Evolutionary conservation across 768 basidiomycete species (phyloP).

Genomic region (Hypholoma sublateritium): DNA sequence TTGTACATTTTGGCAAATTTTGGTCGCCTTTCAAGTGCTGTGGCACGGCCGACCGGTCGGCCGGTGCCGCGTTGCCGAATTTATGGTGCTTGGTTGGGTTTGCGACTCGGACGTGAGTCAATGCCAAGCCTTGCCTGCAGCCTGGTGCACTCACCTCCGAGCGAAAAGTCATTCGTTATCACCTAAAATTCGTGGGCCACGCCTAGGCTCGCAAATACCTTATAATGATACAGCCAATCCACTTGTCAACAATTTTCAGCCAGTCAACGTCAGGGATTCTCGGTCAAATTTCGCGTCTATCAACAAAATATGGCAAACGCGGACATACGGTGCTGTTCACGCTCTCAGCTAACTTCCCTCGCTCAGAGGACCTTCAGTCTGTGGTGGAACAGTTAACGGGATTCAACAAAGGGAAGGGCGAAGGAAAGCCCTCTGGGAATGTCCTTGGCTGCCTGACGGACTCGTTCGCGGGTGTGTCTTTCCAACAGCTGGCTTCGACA

Average conservation of each 20-base stretch:
- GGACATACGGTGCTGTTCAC: slow-evolving; percentile 48
- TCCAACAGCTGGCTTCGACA: slow-evolving; percentile 1
- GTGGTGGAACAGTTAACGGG: slow-evolving; percentile 39
- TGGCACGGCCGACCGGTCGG: too few species aligned
- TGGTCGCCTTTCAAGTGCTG: too few species aligned
- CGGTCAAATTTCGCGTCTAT: slow-evolving; percentile 30
- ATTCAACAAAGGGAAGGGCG: slow-evolving; percentile 19
- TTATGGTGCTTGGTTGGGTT: not conserved
- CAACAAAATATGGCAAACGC: slow-evolving; percentile 24
- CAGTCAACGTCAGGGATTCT: slow-evolving; percentile 35
- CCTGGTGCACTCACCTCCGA: not conserved
- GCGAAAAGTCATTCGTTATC: too few species aligned
- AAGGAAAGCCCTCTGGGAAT: slow-evolving; percentile 23
- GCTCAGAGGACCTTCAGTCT: slow-evolving; percentile 35
- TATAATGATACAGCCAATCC: slow-evolving; percentile 25
- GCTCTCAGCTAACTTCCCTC: slow-evolving; percentile 42
- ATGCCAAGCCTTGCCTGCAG: not conserved
- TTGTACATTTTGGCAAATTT: too few species aligned
- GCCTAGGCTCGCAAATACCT: not conserved
- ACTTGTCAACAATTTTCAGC: slow-evolving; percentile 40
- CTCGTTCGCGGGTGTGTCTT: slow-evolving; percentile 27
- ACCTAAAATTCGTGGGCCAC: not conserved
- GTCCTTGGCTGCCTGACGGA: slow-evolving; percentile 67
- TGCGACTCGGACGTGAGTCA: not conserved
- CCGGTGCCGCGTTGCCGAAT: not conserved